A percentile compares a stretch with the other conserved stretches of the same genome.
These are phyloP conservation scores for Ichthyophthirius multifiliis DNA, from an alignment of 169 alveolate genomes.

Conservation along the genomic window DNA sequence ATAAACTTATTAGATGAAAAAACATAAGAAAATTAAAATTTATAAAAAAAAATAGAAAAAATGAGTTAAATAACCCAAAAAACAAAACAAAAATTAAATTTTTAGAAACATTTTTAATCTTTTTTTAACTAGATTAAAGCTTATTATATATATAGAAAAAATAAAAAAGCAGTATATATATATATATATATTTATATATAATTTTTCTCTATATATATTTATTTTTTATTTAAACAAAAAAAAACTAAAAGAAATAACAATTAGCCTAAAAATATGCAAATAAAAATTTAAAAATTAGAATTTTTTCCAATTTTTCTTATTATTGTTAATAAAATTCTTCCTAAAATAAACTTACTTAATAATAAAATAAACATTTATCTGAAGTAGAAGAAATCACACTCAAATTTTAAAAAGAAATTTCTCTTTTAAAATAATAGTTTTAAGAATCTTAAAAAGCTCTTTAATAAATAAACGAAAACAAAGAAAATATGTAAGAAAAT, in stretches of 20 bases:
- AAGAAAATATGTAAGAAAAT: conserved; percentile 69
- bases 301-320: conserved; percentile 62
- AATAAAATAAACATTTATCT: conserved; percentile 54
- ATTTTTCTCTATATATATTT: too few relatives aligned
- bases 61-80: conserved; percentile 61
- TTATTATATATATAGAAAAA: conserved; percentile 39
- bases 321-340: conserved; percentile 53
- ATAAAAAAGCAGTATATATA: conserved; percentile 30
- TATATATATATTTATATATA: neutral
- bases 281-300: conserved; percentile 39
- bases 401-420: conserved; percentile 78
- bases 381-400: conserved; percentile 69
- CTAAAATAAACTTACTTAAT: conserved; percentile 44
- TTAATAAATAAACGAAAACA: conserved; percentile 52
- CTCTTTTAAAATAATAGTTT: conserved; percentile 62
- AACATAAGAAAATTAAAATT: conserved; percentile 24
- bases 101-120: conserved; percentile 42
- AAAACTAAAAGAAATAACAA: conserved; percentile 18
- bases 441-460: conserved; percentile 60
- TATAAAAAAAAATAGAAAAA: conserved; percentile 50
- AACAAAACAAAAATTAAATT: conserved; percentile 44
- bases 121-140: conserved; percentile 58
- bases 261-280: conserved; percentile 20
- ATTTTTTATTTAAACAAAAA: too few relatives aligned
- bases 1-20: conserved; percentile 32